Base-by-base conservation (phyloP, 257 asterid genomes). In the Salvia splendens region DNA sequence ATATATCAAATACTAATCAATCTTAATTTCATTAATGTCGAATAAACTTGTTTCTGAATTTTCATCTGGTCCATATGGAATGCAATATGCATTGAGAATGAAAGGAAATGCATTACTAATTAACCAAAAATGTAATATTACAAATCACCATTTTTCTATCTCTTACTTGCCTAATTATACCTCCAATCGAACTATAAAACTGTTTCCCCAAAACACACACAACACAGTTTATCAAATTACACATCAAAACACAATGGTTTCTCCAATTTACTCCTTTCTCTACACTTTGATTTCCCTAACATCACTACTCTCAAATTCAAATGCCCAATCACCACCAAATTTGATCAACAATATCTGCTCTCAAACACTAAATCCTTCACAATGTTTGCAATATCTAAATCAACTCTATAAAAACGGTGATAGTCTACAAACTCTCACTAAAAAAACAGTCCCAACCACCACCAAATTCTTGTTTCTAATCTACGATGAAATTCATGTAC, bases 401-500 rank as follows among this genome's bases (percentile, higher is more conserved):
- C 55, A 8, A 50, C 32, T 50, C 32, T 16, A 50, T 50, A 30
- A 3, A 0, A 1, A 3, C 6, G 55, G 5, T 5, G 12, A 50
- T 16, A 50, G 0, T 8, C 32, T 50, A 6, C 55, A 50, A 50
- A 50, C 1, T 6, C 55, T 50, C 32, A n/a, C 55, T 24, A 32
- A 50, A 15, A 50, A 50, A 2, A 17, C 32, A 20, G 17, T 72
- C 5, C 0, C 24, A 5, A 11, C 43, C 46, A 4, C 36, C 61
- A 1, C 9, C 33, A 53, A 1, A 0, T 32, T 9, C 42, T 6
- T 63, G 8, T 8, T 14, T 15, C 30, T 54, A 1, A 5, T 12
- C 1, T 45, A 64, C 17, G 45, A 65, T 5, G 51, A 55, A 4
- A 46, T 55, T 45, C 70, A 33, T 32, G 58, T 8, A 6, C 70